Evolutionary conservation across 345 rosid species (phyloP), one percentile per base, ranked within the genome.

Genomic region (Carallia pectinifolia): DNA sequence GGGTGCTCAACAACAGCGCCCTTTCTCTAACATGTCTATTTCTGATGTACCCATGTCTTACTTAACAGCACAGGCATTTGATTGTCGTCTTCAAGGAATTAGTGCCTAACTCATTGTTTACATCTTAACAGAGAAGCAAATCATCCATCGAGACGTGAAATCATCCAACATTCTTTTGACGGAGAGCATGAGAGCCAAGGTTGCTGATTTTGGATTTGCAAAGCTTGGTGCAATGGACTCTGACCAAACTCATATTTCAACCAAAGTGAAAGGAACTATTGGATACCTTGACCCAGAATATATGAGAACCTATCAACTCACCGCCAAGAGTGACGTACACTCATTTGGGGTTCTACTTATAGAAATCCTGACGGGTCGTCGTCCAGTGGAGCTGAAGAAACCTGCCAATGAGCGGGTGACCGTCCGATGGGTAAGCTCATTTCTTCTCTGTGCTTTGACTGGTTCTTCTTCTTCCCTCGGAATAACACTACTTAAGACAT

Each of bases 271-370:
- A 81, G 99, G 99, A 74, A 95, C 99, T 17, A 82, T 95, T 47
- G 98, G 99, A 71, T 95, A 95, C 77, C 92, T 95, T 2, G 99
- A 95, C 74, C 99, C 99, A 0, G 98, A 90, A 80, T 95, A 95
- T 76, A 92, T 95, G 99, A 88, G 79, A 80, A 92, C 98, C 64
- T 84, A 85, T 76, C 97, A 92, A 56, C 98, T 95, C 81, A 92
- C 98, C 1, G 65, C 92, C 17, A 89, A 88, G 83, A 92, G 99
- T 47, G 99, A 92, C 62, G 99, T 95, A 70, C 90, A 82, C 80
- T 90, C 98, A 6, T 95, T 95, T 10, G 99, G 99, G 63, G 80
- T 92, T 72, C 74, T 92, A 75, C 97, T 95, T 60, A 71, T 92
- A 36, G 99, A 95, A 85, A 90, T 89, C 67, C 78, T 95, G 30